Evolutionary conservation across 2,329 filamentous ascomycete genomes (phyloP), one percentile per base, ranked within the genome.

Genomic region (Coleophoma cylindrospora): DNA sequence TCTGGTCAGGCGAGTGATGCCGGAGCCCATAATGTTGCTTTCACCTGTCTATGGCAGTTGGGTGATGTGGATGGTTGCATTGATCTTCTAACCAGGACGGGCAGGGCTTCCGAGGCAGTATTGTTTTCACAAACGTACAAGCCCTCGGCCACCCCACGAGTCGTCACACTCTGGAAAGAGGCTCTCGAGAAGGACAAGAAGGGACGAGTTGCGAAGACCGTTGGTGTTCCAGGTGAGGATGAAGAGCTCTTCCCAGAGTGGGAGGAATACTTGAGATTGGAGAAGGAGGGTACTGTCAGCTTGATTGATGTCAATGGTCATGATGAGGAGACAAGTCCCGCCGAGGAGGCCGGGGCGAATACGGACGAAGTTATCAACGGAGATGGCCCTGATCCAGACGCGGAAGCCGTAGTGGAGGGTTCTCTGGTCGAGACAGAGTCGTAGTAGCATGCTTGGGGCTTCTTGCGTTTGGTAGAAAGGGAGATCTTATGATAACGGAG

Each of bases 51-150:
- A 57, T 97, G 92, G 92, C 83, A 94, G 50, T 72, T 95, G 2
- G 89, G 85, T 15, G 89, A 97, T 62, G 74, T 96, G 0, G 81
- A 89, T 27, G 87, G 80, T 17, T 96, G 91, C 64, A 83, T 92
- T 19, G 83, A 90, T 50, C 78, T 95, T 7, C 80, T 99, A 11
- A 76, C 82, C 44, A 83, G 85, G 67, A 96, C 92, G 0, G 85
- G 85, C 57, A 81, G 94, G 43, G 72, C 84, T 34, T 86, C 91
- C 0, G 94, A 99, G 70, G 89, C 94, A 0, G 91, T 91, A 0
- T 76, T 99, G 27, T 95, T 97, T 67, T 83, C 90, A 4, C 92
- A 97, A 70, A 99, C 92, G 3, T 99, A 97, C 71, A 94, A 91
- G 73, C 94, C 94, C 1, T 91, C 86, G 55, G 68, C 84, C 27